Base-by-base conservation (phyloP, 805 yeast species). In the Myxozyma sirexii region DNA sequence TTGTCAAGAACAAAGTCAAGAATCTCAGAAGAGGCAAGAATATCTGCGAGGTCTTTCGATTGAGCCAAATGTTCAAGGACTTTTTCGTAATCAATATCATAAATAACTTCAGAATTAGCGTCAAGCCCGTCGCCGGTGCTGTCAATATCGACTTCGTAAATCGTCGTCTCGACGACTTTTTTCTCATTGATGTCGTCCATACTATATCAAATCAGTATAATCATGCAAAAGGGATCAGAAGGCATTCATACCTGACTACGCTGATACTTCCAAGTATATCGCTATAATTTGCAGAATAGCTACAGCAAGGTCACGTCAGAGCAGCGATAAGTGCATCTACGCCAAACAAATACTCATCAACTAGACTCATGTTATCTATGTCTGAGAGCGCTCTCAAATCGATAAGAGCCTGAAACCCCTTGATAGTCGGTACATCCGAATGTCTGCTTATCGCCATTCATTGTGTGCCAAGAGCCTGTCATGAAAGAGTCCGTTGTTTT, bases 1-100 rank as follows among this genome's bases (percentile, higher is more conserved):
- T 76, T 78, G 33, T 75, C 77, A 59, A 78, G 71, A 74, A 80
- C 76, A 64, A 72, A 80, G 17, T 75, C 65, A 17, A 45, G 39
- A 17, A 31, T 29, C 7, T 45, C 50, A 7, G 37, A 17, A 15
- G 23, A n/a, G 13, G 37, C 39, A n/a, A 45, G 10, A 45, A 45
- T 45, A 45, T 45, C 50, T n/a, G 37, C 50, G 12, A 45, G 37
- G 7, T 45, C 37, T 45, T 45, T 45, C 2, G 50, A 45, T 3
- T 21, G 33, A 13, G 50, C 13, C 4, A 45, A 15, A 45, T 45
- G 33, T 24, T 45, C 50, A 2, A 45, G 50, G 5, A 45, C 50
- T 24, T 45, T 45, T 17, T 45, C 50, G 13, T 8, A 8, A 26
- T 45, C 50, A 27, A 45, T 35, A 3, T 35, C 44, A 37, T 17